Percentiles rank a stretch among this genome's conserved stretches.
These are phyloP conservation scores for Mycena alexandri DNA, from an alignment of 768 basidiomycete genomes.

Conservation along the genomic window DNA sequence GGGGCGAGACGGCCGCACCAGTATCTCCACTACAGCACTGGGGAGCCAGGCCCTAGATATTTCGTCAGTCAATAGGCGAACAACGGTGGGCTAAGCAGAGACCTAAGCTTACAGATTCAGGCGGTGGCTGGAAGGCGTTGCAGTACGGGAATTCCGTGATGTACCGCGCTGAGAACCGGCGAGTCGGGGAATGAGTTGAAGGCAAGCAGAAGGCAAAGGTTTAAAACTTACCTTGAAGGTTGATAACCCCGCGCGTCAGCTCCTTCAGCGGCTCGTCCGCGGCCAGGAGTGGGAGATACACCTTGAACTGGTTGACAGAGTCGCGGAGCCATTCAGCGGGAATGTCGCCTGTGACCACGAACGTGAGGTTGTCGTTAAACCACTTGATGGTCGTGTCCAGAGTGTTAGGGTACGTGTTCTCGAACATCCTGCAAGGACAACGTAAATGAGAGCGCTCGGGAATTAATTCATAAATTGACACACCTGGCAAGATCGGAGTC, in stretches of 20 bases:
- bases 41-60: constrained; percentile 52
- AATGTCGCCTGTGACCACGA: constrained; percentile 67
- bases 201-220: background rate
- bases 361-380: constrained; percentile 62
- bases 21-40: constrained; percentile 18
- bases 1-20: constrained; percentile 44
- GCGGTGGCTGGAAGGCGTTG: constrained; percentile 37
- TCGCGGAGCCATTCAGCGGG: constrained; percentile 69
- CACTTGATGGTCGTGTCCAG: constrained; percentile 70
- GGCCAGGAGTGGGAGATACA: constrained; percentile 57
- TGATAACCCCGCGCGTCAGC: constrained; percentile 66
- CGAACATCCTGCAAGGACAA: constrained; percentile 50
- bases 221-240: constrained; percentile 53
- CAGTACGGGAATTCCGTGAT: constrained; percentile 36
- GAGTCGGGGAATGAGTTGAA: too few species aligned
- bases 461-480: background rate
- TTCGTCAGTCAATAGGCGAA: constrained; percentile 48
- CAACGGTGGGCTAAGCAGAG: background rate
- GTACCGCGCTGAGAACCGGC: constrained; percentile 20
- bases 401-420: constrained; percentile 69
- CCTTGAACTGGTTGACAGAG: constrained; percentile 67
- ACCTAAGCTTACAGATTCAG: constrained; percentile 17
- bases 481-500: constrained; percentile 64
- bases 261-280: constrained; percentile 56
- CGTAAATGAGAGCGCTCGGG: background rate